Base-by-base conservation (phyloP, 2,329 filamentous ascomycete species). In the Metarhizium rileyi region DNA sequence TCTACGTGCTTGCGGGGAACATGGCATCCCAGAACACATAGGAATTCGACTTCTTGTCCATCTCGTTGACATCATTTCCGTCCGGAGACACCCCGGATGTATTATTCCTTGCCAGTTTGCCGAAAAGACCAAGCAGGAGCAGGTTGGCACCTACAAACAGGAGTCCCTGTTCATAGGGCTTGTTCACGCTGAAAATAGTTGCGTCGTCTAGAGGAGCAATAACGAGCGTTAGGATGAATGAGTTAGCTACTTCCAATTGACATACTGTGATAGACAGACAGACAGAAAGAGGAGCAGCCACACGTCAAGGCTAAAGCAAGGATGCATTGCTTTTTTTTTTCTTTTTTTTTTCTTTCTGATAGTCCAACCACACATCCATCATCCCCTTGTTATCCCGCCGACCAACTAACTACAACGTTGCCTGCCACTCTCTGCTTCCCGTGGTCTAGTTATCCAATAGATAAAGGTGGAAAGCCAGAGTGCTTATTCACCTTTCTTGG, bases 401-500 rank as follows among this genome's bases (percentile, higher is more conserved):
- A n/a, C n/a, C n/a, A n/a, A n/a, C n/a, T n/a, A n/a, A n/a, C n/a
- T n/a, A n/a, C n/a, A n/a, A n/a, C n/a, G n/a, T n/a, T n/a, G n/a
- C n/a, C n/a, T n/a, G n/a, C n/a, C n/a, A n/a, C n/a, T n/a, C n/a
- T n/a, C n/a, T n/a, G n/a, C n/a, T n/a, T n/a, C n/a, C n/a, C n/a
- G n/a, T n/a, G n/a, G n/a, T n/a, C n/a, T n/a, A n/a, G n/a, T n/a
- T n/a, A n/a, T n/a, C n/a, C n/a, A n/a, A n/a, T n/a, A n/a, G n/a
- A 14, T 16, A 38, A 5, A 4, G 35, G 6, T 38, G 35, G 14
- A 23, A 35, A 33, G 35, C 23, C 30, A 47, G 28, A 26, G n/a
- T 3, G n/a, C 23, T 43, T 20, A 43, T 46, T 45, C 41, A 44
- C 30, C 33, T 44, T 51, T 46, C 27, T 44, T 51, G 25, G 50